A percentile compares a stretch with the other conserved stretches of the same genome.
Conservation (phyloP, 2,329 filamentous ascomycete genomes). For the Hymenoscyphus scutula region DNA sequence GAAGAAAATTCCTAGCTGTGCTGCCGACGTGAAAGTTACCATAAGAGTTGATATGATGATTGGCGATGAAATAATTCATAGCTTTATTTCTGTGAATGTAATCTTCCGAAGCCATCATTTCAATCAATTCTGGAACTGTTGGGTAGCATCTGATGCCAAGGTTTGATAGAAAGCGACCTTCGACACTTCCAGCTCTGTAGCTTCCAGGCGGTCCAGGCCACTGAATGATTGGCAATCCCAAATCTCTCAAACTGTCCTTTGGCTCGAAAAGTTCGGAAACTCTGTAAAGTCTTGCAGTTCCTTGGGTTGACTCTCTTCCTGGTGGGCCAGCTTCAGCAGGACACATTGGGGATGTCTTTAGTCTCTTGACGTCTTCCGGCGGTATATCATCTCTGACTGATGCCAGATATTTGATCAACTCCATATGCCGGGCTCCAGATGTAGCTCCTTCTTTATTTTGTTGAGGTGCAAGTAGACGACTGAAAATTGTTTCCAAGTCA, state of each 20-base stretch:
- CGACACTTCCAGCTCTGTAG: constrained; percentile 62
- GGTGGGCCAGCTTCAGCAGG: constrained; percentile 66
- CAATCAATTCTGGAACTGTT: constrained; percentile 68
- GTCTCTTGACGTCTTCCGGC: constrained; percentile 70
- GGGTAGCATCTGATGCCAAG: constrained; percentile 76
- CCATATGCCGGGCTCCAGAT: constrained; percentile 80
- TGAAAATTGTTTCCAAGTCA: constrained; percentile 90
- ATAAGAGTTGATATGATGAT: constrained; percentile 78
- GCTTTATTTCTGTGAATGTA: constrained; percentile 61
- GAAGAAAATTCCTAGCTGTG: constrained; percentile 63
- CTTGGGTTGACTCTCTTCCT: constrained; percentile 53
- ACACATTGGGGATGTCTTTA: constrained; percentile 77
- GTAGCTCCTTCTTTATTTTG: constrained; percentile 47
- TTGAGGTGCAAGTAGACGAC: constrained; percentile 67
- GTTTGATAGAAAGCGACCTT: constrained; percentile 69
- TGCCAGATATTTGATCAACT: constrained; percentile 89
- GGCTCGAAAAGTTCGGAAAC: constrained; percentile 82
- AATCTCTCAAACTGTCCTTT: constrained; percentile 62
- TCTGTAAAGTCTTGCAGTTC: constrained; percentile 59
- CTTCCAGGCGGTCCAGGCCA: constrained; percentile 70
- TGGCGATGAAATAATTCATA: constrained; percentile 78
- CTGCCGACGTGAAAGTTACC: constrained; percentile 56
- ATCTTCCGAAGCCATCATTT: constrained; percentile 68
- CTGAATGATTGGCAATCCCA: constrained; percentile 74
- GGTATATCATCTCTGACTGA: constrained; percentile 91